Base-by-base conservation (phyloP, 305 asterid species). In the Plantago lanceolata region DNA sequence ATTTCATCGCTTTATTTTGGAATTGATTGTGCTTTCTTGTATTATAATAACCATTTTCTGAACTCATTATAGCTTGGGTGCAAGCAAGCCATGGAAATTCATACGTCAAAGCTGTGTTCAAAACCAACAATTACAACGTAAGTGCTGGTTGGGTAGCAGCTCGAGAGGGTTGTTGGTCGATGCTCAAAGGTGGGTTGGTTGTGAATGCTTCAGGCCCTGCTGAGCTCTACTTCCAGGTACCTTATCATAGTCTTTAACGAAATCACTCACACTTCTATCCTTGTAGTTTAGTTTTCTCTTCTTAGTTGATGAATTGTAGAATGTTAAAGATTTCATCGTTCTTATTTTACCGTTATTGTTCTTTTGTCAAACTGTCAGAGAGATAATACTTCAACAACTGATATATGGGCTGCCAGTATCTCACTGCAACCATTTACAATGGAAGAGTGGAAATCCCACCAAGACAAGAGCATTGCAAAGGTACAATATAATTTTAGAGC, bases 401-500 rank as follows among this genome's bases (percentile, higher is more conserved):
- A 87, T 19, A 53, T 84, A 40, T 75, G 75, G 80, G 86, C 70
- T 6, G 85, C 79, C 8, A 87, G 86, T 66, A 66, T 84, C 59
- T 84, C 89, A 0, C 6, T 84, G 64, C 87, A 87, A 29, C 81
- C 87, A 61, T 80, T 82, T 58, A 73, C 84, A 2, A 68, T 64
- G 7, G 64, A 78, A 49, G 87, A 84, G 33, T 86, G 95, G 91
- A 58, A 63, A 58, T 74, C 82, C 15, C 91, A 86, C 54, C 95
- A 78, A 61, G 71, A 68, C 28, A 56, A 76, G 7, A 75, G 63
- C 79, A 63, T 72, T 47, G 78, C 79, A 33, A 76, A 76, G 89
- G 95, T 86, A 47, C 8, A 18, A n/a, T 19, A 40, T 24, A 2
- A 33, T 31, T 6, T 33, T 33, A 33, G 40, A 11, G 40, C 40